These are phyloP conservation scores for Cystobasidiopsis lactophilus DNA, from an alignment of 768 basidiomycete genomes.

Conservation along the genomic window DNA sequence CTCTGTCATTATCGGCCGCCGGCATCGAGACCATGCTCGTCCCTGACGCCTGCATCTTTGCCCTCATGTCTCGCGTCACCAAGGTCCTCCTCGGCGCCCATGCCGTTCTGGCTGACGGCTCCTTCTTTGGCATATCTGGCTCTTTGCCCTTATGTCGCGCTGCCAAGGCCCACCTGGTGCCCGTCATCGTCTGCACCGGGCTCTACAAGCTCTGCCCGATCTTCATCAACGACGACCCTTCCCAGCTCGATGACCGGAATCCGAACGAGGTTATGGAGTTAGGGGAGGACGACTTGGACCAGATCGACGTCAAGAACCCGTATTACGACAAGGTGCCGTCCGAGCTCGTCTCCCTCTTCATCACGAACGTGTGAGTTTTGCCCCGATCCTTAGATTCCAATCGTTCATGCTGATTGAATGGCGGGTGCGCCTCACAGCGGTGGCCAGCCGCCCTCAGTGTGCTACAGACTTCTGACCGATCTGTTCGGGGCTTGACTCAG, in stretches of 20 bases:
- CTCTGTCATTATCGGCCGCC: constrained; percentile 49
- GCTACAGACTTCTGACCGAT: constrained; percentile 36
- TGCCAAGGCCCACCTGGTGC: constrained; percentile 49
- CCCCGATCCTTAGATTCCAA: too few relatives aligned
- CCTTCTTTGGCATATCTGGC: constrained; percentile 65
- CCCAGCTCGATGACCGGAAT: constrained; percentile 44
- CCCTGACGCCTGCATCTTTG: constrained; percentile 86
- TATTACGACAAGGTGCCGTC: constrained; percentile 89
- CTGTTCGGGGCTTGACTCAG: constrained; percentile 5
- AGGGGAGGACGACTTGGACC: constrained; percentile 34
- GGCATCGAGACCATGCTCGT: constrained; percentile 89
- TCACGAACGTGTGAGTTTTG: constrained; percentile 75
- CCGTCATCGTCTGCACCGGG: constrained; percentile 66
- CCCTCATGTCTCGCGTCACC: constrained; percentile 87
- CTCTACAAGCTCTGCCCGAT: constrained; percentile 89
- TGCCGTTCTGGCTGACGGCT: constrained; percentile 88
- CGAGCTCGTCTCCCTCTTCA: constrained; percentile 75
- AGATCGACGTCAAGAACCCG: constrained; percentile 84
- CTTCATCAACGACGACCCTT: constrained; percentile 64
- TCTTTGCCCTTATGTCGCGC: constrained; percentile 48
- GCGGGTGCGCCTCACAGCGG: too few relatives aligned
- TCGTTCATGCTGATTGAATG: background rate
- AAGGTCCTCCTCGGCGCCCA: constrained; percentile 90
- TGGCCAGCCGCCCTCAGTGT: constrained; percentile 84
- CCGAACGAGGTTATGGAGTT: constrained; percentile 24